Evolutionary conservation across 352 stramenopile species (phyloP).

Genomic region (Globisporangium nodosum): DNA sequence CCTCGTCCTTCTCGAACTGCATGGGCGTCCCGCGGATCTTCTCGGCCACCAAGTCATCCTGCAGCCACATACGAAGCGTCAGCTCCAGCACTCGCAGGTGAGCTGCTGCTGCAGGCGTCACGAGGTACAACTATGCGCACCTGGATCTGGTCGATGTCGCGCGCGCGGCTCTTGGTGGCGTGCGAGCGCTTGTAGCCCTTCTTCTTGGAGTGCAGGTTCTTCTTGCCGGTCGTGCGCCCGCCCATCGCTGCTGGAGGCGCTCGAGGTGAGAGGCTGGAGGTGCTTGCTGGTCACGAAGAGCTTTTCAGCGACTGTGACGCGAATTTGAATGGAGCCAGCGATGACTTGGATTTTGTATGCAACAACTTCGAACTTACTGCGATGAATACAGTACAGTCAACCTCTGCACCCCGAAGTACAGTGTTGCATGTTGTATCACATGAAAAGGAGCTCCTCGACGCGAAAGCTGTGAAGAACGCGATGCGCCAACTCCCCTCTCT

Average conservation of each 20-base stretch:
- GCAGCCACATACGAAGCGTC: background rate
- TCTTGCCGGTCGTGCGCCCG: constrained; percentile 49
- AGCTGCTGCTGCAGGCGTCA: no score
- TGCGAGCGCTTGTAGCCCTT: constrained; percentile 85
- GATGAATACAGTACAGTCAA: no score
- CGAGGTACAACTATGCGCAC: constrained; percentile 10
- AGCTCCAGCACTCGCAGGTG: background rate
- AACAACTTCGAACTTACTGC: no score
- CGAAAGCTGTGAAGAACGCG: no score
- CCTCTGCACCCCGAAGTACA: no score
- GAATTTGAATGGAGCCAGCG: no score
- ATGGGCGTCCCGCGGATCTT: constrained; percentile 50
- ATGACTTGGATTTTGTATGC: no score
- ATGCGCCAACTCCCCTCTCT: no score
- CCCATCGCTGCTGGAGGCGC: constrained; percentile 25
- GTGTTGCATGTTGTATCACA: no score
- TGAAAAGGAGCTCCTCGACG: background rate
- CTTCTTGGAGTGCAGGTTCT: constrained; percentile 75
- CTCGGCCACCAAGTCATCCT: constrained; percentile 75
- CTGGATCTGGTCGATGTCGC: constrained; percentile 87
- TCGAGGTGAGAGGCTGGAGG: constrained; percentile 12
- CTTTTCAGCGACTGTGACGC: background rate
- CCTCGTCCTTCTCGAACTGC: constrained; percentile 75
- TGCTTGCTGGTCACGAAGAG: background rate
- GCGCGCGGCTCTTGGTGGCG: constrained; percentile 71